Base-by-base conservation (phyloP, 139 green algal species). In the Trebouxia sp. region DNA sequence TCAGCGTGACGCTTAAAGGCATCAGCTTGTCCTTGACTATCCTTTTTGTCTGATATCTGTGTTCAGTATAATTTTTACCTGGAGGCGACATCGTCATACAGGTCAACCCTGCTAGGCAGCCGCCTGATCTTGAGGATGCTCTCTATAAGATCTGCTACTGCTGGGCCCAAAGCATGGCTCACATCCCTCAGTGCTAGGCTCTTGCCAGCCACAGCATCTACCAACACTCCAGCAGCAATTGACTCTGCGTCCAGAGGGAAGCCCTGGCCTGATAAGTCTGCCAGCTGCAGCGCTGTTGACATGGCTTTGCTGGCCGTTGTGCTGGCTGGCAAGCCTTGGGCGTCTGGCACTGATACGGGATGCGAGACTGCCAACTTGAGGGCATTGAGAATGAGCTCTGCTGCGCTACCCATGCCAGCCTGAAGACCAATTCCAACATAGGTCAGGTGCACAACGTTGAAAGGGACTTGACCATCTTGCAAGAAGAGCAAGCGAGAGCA, bases 171-270 rank as follows among this genome's bases (percentile, higher is more conserved):
- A 42, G 86, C 76, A 15, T 82, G 65, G 41, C 92, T 83, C 10
- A 98, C 88, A 10, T 82, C 47, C 22, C 79, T 48, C n/a, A 91
- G 62, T 24, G 76, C 81, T 37, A 96, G 55, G 5, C 39, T 51
- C 8, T 89, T 87, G 35, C 28, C 30, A 7, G 85, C 80, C 56
- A 95, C 86, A 17, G 88, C 88, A 22, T 97, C 94, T 0, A 88
- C 80, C 10, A 98, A 55, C 3, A 98, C 85, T 30, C 88, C 95
- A 6, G 94, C 94, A 17, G 90, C 91, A n/a, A 98, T 93, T 51
- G 80, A 87, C 20, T 93, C 86, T 1, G 91, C 91, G 65, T 98
- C 94, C 58, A 98, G 83, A 1, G 89, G 91, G 56, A 94, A 35
- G 6, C 94, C 91, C 5, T 83, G 80, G 4, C 87, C 85, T 2